phyloP scores from a whole-genome alignment of 257 asterid species.

The Capsicum rhomboideum region DNA sequence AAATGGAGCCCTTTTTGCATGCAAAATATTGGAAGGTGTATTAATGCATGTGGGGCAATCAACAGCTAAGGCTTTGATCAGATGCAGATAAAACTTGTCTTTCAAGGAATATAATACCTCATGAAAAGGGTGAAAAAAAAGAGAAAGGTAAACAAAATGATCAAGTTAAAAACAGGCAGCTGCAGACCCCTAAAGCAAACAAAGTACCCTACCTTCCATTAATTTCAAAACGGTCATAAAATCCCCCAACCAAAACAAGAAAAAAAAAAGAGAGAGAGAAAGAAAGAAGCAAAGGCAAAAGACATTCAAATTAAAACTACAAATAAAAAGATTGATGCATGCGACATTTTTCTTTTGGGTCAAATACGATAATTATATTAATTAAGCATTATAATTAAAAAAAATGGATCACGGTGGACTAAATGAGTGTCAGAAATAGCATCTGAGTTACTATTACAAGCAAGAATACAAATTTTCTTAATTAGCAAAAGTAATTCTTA shows the following conservation, averaged over 20 bases:
- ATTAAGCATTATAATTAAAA: background rate
- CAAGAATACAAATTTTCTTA: background rate
- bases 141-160: background rate
- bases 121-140: slow-evolving; percentile 2
- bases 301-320: background rate
- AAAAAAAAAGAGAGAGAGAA: slow-evolving; percentile 19
- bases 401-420: background rate
- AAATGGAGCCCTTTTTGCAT: background rate
- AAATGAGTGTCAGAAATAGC: too few species aligned
- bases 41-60: slow-evolving; percentile 14
- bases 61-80: slow-evolving; percentile 26
- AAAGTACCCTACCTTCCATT: background rate
- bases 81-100: slow-evolving; percentile 27
- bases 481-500: background rate
- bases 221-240: background rate
- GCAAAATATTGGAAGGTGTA: background rate
- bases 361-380: background rate
- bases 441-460: too few species aligned
- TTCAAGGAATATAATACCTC: slow-evolving; percentile 22
- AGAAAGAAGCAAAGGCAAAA: slow-evolving; percentile 2
- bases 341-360: background rate
- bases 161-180: slow-evolving; percentile 14
- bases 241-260: slow-evolving; percentile 7
- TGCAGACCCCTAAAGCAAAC: slow-evolving; percentile 14
- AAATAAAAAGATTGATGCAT: background rate